Conservation (phyloP, 179 eudicot genomes). For the Dionaea muscipula region DNA sequence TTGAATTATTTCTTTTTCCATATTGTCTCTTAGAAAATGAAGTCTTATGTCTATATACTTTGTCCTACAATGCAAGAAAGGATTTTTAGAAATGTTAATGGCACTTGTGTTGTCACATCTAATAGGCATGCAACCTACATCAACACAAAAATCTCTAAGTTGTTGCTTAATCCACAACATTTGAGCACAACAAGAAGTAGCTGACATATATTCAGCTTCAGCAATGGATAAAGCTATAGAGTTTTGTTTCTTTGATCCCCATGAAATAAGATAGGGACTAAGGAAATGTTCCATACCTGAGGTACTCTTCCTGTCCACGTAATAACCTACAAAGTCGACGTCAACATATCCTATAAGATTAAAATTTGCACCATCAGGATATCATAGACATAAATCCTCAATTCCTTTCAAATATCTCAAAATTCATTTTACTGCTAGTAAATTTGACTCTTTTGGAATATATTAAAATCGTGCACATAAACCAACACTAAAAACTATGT, state of each 20-base stretch:
- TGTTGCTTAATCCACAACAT: not conserved
- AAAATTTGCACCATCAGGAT: not conserved
- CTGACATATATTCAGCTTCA: conserved; percentile 2
- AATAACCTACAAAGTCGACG: not conserved
- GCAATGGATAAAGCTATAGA: conserved; percentile 4
- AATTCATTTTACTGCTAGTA: not conserved
- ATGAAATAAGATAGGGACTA: not conserved
- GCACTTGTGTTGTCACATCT: too few relatives aligned
- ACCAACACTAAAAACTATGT: conserved; percentile 2
- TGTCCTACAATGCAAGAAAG: too few relatives aligned
- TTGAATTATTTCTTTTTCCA: too few relatives aligned
- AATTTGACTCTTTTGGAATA: not conserved
- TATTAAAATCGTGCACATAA: conserved; percentile 5
- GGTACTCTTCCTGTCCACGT: conserved; percentile 2
- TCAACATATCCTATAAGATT: not conserved
- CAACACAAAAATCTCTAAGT: not conserved
- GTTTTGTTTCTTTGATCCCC: conserved; percentile 1
- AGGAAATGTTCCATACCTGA: not conserved
- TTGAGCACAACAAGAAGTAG: not conserved
- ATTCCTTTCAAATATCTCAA: not conserved
- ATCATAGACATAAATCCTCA: not conserved
- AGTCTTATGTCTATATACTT: too few relatives aligned
- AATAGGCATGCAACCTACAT: too few relatives aligned
- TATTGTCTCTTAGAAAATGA: too few relatives aligned
- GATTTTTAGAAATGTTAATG: too few relatives aligned